Conservation (phyloP, 192 early-diverging fungal species). For the Coemansia sp. region DNA sequence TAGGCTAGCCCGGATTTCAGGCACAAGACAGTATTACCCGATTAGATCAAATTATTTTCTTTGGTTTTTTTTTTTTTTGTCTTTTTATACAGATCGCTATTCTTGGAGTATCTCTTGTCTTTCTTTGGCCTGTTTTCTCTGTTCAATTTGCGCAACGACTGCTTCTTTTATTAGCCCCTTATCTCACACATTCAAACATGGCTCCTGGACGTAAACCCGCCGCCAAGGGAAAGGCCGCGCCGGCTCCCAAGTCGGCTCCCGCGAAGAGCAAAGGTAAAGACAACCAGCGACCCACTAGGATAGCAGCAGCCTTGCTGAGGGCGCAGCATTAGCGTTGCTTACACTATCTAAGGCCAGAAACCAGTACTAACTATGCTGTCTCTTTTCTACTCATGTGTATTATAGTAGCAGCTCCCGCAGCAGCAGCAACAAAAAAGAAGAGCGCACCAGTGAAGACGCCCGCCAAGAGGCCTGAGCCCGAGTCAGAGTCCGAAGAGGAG, state of each 20-base stretch:
- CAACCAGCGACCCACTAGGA: background rate
- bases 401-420: background rate
- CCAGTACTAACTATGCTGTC: background rate
- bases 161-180: background rate
- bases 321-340: background rate
- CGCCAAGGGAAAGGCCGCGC: conserved; percentile 8
- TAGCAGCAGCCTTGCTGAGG: background rate
- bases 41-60: background rate
- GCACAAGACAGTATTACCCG: background rate
- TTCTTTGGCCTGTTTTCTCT: background rate
- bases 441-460: conserved; percentile 23
- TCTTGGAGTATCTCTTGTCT: background rate
- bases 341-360: background rate
- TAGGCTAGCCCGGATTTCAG: background rate
- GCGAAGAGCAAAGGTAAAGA: conserved; percentile 17
- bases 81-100: background rate
- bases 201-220: conserved; percentile 17
- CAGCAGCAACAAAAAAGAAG: conserved; percentile 17
- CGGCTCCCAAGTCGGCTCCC: conserved; percentile 18
- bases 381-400: background rate
- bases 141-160: background rate
- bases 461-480: conserved; percentile 21
- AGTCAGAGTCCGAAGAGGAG: conserved; percentile 33
- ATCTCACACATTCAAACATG: background rate
- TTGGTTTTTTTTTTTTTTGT: background rate